Evolutionary conservation across 148 eudicot species (phyloP).

Genomic region (Rhododendron kiyosumense): DNA sequence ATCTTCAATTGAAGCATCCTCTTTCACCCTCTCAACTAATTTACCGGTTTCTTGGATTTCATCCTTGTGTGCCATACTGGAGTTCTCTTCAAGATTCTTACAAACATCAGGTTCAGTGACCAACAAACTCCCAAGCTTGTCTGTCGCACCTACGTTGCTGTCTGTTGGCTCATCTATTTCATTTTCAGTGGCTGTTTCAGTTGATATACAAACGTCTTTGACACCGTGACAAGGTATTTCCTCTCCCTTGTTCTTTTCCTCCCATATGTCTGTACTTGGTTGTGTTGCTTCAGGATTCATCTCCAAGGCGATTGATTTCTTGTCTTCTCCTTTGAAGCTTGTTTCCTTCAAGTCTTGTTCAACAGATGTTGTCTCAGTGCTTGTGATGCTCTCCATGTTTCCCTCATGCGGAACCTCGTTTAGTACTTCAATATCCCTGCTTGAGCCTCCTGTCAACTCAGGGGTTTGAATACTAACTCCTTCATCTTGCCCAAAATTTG

Average conservation of each 20-base stretch:
- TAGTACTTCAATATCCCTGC: neutral
- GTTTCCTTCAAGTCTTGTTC: constrained; percentile 6
- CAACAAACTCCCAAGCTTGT: neutral
- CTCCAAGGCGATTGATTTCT: neutral
- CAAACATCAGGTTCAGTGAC: neutral
- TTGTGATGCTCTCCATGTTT: neutral
- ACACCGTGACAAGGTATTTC: neutral
- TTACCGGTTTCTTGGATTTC: neutral
- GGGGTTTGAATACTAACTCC: neutral
- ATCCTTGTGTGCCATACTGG: constrained; percentile 4
- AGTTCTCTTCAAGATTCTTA: constrained; percentile 3
- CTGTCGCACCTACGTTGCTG: neutral
- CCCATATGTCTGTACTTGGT: constrained; percentile 1
- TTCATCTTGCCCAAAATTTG: neutral
- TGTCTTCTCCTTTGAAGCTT: neutral
- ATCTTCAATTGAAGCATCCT: neutral
- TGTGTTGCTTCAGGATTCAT: neutral
- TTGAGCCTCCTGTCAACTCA: neutral
- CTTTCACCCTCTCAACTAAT: constrained; percentile 7
- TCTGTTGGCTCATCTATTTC: constrained; percentile 3
- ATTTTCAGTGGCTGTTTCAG: neutral
- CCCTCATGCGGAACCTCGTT: neutral
- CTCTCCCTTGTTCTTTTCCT: neutral
- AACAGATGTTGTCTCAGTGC: neutral
- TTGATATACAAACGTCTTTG: neutral